Percentiles rank a stretch among this genome's conserved stretches.
Conservation (phyloP, 768 basidiomycete genomes). For the Lactifluus echinatus region DNA sequence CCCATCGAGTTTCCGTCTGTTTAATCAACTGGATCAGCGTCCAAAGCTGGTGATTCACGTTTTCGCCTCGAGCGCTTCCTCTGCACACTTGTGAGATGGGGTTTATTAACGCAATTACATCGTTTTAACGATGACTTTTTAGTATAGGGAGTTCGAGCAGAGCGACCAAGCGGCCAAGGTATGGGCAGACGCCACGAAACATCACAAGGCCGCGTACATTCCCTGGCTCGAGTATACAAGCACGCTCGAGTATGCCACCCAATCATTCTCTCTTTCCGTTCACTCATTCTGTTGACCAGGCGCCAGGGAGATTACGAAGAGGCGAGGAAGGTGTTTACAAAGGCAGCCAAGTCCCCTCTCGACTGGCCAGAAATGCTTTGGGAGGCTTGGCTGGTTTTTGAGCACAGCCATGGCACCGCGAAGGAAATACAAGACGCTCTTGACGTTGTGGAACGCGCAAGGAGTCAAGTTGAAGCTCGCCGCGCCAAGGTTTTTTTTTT, state of each 20-base stretch:
- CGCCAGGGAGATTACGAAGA: conserved; percentile 45
- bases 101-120: conserved; percentile 28
- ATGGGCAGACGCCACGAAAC: conserved; percentile 59
- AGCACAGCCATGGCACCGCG: conserved; percentile 71
- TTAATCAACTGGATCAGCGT: conserved; percentile 33
- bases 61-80: conserved; percentile 80
- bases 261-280: conserved; percentile 1
- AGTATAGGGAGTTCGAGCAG: conserved; percentile 38
- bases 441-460: conserved; percentile 57
- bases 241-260: conserved; percentile 49
- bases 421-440: conserved; percentile 54
- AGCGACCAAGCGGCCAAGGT: conserved; percentile 33
- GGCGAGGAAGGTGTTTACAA: conserved; percentile 59
- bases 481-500: conserved; percentile 48
- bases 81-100: conserved; percentile 57
- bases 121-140: neutral
- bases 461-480: conserved; percentile 49
- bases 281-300: conserved; percentile 26
- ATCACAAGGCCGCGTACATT: conserved; percentile 62
- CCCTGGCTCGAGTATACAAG: conserved; percentile 74
- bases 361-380: conserved; percentile 96
- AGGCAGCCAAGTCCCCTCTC: conserved; percentile 59
- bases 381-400: conserved; percentile 87
- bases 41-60: conserved; percentile 62
- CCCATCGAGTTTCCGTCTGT: neutral